These are phyloP conservation scores for Russula emetica DNA, from an alignment of 768 basidiomycete genomes.

Conservation along the genomic window DNA sequence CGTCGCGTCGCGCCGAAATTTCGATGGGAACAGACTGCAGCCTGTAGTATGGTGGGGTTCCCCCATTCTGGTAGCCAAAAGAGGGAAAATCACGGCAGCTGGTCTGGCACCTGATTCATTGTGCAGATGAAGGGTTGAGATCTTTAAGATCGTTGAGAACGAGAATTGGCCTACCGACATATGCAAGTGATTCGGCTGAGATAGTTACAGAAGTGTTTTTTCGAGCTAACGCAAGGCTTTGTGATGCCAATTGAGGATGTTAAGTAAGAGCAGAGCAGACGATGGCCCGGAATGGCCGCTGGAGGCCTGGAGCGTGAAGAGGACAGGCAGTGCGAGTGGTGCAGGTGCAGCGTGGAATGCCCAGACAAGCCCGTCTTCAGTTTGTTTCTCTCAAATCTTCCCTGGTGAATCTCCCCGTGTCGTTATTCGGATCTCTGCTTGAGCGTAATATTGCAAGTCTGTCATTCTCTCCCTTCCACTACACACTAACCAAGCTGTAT, in stretches of 20 bases:
- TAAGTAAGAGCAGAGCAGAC: no score
- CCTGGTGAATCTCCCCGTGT: slow-evolving; percentile 90
- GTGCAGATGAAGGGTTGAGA: no score
- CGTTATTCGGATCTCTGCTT: slow-evolving; percentile 87
- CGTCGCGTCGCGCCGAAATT: neutral
- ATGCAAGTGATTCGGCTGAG: no score
- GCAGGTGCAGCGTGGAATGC: slow-evolving; percentile 51
- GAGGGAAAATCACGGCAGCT: no score
- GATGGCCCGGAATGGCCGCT: slow-evolving; percentile 2
- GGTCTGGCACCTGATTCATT: no score
- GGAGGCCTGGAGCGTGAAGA: no score
- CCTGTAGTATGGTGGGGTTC: no score
- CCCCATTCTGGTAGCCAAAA: no score
- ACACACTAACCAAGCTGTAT: slow-evolving; percentile 16
- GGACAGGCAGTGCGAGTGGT: neutral
- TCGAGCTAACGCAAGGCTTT: no score
- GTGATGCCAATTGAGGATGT: neutral
- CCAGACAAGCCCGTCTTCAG: slow-evolving; percentile 72
- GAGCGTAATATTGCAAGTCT: slow-evolving; percentile 76
- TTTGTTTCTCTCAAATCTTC: slow-evolving; percentile 83
- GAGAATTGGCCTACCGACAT: no score
- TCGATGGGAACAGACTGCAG: neutral
- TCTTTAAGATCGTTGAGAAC: no score
- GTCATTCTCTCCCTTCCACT: neutral
- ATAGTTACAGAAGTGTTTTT: no score